Evolutionary conservation across 164 flowering plant genomes (phyloP).

Genomic region (Litsea cubeba): DNA sequence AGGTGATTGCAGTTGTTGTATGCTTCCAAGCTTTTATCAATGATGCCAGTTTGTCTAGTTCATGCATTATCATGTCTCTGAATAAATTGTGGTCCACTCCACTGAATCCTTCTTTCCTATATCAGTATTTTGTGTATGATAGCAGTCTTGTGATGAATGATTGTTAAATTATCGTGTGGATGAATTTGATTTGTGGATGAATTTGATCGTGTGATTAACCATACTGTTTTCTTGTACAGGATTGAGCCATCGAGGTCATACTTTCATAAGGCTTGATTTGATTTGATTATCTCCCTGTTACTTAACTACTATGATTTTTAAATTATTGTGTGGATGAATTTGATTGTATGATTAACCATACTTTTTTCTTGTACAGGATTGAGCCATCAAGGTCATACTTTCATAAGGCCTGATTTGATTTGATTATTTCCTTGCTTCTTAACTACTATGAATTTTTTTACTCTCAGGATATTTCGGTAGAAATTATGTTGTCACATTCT

Average conservation of each 20-base stretch:
- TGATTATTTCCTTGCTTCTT: neutral
- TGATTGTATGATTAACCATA: neutral
- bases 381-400: neutral
- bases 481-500: neutral
- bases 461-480: neutral
- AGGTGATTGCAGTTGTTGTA: conserved; percentile 35
- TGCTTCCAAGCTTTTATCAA: neutral
- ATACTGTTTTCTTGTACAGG: neutral
- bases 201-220: neutral
- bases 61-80: neutral
- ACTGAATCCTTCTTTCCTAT: too few relatives aligned
- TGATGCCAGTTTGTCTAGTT: neutral
- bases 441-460: neutral
- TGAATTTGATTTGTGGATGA: neutral
- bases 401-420: neutral
- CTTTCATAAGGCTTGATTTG: neutral
- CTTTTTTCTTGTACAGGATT: neutral
- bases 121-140: neutral
- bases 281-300: neutral
- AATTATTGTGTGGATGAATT: neutral
- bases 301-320: neutral
- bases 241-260: neutral
- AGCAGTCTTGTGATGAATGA: neutral
- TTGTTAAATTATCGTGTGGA: neutral
- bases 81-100: neutral